Conservation (phyloP, 805 yeast genomes). For the Myxozyma melibiosi region DNA sequence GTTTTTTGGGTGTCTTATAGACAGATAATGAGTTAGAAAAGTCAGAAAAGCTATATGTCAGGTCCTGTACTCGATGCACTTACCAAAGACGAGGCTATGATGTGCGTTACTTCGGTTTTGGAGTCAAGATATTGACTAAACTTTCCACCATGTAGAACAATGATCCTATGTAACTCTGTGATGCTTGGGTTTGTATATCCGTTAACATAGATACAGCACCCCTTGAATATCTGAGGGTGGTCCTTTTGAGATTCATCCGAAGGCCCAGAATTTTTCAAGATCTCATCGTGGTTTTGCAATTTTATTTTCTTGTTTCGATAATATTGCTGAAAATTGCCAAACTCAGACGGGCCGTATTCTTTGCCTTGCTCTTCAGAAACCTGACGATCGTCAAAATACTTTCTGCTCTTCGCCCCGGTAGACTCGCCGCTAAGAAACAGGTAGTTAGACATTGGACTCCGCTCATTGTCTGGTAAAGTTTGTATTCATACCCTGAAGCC, state of each 20-base stretch:
- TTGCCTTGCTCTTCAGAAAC: background rate
- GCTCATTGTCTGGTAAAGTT: no score
- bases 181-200: constrained; percentile 88
- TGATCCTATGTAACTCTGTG: constrained; percentile 65
- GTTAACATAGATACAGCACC: constrained; percentile 75
- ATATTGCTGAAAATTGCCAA: constrained; percentile 43
- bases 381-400: no score
- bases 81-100: constrained; percentile 59
- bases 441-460: no score
- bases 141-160: constrained; percentile 78
- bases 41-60: background rate
- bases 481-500: no score
- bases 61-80: background rate
- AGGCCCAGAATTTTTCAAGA: constrained; percentile 25
- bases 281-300: constrained; percentile 60
- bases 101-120: constrained; percentile 79
- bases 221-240: constrained; percentile 55
- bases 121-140: constrained; percentile 68
- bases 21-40: background rate
- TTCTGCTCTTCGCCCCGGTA: no score
- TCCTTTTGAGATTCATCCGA: constrained; percentile 34
- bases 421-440: no score
- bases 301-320: constrained; percentile 61
- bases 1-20: constrained; percentile 71
- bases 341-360: background rate